Conservation (phyloP, 2,329 filamentous ascomycete species). For the Epicoccum sorghinum region DNA sequence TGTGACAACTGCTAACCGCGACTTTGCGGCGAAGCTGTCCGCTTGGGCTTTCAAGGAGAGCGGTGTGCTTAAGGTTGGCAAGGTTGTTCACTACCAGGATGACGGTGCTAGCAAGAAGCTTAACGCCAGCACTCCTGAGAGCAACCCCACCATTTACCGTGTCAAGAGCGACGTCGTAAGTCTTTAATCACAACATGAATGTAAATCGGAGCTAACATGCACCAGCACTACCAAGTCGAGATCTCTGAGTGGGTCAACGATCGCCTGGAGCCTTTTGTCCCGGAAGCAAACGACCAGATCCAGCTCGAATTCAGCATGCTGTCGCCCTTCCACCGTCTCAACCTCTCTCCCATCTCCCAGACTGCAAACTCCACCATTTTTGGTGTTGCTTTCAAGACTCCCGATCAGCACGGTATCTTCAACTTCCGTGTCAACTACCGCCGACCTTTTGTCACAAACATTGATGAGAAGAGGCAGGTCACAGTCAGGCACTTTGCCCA, state of each 20-base stretch:
- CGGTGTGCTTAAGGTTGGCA: constrained; percentile 84
- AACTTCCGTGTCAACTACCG: constrained; percentile 98
- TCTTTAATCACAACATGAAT: constrained; percentile 33
- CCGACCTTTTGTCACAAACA: constrained; percentile 83
- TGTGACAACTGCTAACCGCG: constrained; percentile 75
- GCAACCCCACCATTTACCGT: constrained; percentile 88
- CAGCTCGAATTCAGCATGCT: constrained; percentile 99
- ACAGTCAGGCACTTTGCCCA: constrained; percentile 96
- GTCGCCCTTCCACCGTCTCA: constrained; percentile 91
- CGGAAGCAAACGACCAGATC: constrained; percentile 72
- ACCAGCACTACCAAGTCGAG: constrained; percentile 82
- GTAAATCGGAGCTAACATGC: constrained; percentile 13
- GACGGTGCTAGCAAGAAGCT: constrained; percentile 59
- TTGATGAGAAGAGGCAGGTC: constrained; percentile 94
- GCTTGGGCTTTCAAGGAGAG: constrained; percentile 97
- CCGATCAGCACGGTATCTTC: constrained; percentile 99
- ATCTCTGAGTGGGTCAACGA: constrained; percentile 83
- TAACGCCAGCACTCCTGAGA: constrained; percentile 50
- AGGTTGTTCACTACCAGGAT: constrained; percentile 75
- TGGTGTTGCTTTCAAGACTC: constrained; percentile 76
- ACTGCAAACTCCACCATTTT: constrained; percentile 75
- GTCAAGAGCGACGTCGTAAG: constrained; percentile 96
- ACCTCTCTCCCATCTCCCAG: constrained; percentile 64
- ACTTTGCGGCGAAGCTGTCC: constrained; percentile 83
- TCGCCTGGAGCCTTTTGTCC: constrained; percentile 74